Conservation (phyloP, 805 yeast genomes). For the Candida stauntonica region DNA sequence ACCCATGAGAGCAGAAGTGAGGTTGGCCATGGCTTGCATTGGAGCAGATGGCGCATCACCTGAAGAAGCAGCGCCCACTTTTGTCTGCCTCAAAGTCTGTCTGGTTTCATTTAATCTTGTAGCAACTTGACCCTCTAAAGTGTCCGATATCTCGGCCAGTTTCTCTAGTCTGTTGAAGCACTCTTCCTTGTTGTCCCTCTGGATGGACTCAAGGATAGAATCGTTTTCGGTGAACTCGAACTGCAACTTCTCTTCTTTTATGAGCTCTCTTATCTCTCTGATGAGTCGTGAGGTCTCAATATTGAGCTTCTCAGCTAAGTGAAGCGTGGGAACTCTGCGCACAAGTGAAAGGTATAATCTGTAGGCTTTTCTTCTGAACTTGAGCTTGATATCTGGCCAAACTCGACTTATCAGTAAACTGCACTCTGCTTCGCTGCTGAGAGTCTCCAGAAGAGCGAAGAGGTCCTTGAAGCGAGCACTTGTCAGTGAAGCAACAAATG, state of each 20-base stretch:
- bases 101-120: neutral
- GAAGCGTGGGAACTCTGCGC: conserved; percentile 19
- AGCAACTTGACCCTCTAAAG: conserved; percentile 10
- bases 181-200: conserved; percentile 11
- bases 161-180: conserved; percentile 16
- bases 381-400: conserved; percentile 24
- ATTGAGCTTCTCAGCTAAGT: conserved; percentile 16
- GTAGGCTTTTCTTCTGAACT: conserved; percentile 29
- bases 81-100: neutral
- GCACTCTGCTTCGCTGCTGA: conserved; percentile 14
- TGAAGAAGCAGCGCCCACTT: too few species aligned
- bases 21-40: too few species aligned
- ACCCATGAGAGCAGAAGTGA: neutral
- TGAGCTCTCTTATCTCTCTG: conserved; percentile 17
- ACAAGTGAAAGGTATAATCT: conserved; percentile 31
- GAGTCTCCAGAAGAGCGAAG: conserved; percentile 13
- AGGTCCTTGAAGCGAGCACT: conserved; percentile 27
- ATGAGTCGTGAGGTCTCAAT: conserved; percentile 15
- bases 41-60: too few species aligned
- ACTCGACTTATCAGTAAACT: conserved; percentile 21
- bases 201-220: conserved; percentile 14
- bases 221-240: conserved; percentile 11
- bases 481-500: conserved; percentile 22
- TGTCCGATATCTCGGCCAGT: conserved; percentile 21
- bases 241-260: conserved; percentile 13